These are phyloP conservation scores for Boeremia lycopersici DNA, from an alignment of 2,329 filamentous ascomycete species.

Conservation along the genomic window DNA sequence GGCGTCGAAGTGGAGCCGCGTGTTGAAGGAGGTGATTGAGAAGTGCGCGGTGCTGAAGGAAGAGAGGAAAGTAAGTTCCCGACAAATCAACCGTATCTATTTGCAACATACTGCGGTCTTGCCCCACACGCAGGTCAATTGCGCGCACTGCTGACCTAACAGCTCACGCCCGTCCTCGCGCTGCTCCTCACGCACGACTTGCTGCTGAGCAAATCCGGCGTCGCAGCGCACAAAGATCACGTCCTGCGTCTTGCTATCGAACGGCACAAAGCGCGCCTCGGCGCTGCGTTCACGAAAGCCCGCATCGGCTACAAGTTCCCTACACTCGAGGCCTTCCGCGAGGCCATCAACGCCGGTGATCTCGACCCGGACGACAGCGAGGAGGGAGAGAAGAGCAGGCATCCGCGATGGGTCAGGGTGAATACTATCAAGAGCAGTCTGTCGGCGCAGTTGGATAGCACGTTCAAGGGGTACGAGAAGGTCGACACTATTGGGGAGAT, in stretches of 20 bases:
- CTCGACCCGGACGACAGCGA: conserved; percentile 40
- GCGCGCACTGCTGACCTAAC: conserved; percentile 11
- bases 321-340: conserved; percentile 69
- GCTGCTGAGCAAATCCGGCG: conserved; percentile 78
- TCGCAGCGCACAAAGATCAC: conserved; percentile 80
- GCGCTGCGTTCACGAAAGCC: conserved; percentile 80
- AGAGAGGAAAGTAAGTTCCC: conserved; percentile 76
- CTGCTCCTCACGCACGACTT: conserved; percentile 87
- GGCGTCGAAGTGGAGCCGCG: conserved; percentile 84
- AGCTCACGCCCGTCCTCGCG: conserved; percentile 82
- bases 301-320: conserved; percentile 74
- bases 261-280: conserved; percentile 79
- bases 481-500: conserved; percentile 65
- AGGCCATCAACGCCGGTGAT: conserved; percentile 58
- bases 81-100: too few relatives aligned
- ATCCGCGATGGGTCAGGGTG: conserved; percentile 91
- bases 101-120: not conserved
- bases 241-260: conserved; percentile 77
- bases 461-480: conserved; percentile 69
- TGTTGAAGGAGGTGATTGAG: conserved; percentile 91
- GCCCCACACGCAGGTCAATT: not conserved
- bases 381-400: conserved; percentile 54
- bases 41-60: conserved; percentile 73
- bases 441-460: conserved; percentile 73
- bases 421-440: conserved; percentile 78